Conservation (phyloP, 106 monocot species). For the Acorus gramineus region DNA sequence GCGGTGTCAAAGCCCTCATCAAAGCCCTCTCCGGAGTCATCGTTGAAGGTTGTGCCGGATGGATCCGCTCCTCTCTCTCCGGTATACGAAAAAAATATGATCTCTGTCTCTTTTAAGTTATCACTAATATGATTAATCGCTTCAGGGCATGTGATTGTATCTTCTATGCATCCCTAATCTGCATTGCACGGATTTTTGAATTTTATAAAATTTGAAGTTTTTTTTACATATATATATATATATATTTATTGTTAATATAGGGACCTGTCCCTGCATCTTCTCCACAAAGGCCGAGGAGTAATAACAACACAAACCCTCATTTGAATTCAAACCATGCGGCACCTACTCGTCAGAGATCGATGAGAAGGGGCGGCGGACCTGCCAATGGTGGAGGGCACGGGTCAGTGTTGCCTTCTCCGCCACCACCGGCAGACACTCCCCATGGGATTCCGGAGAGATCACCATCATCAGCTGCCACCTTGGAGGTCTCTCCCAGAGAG, state of each 20-base stretch:
- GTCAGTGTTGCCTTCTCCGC: constrained; percentile 1
- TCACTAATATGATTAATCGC: too few relatives aligned
- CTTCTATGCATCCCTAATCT: too few relatives aligned
- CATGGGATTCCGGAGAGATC: constrained; percentile 2
- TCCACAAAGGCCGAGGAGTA: constrained; percentile 6
- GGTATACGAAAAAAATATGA: not conserved
- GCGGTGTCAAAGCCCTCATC: constrained; percentile 23
- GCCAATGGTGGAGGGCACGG: constrained; percentile 5
- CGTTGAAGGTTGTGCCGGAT: constrained; percentile 17
- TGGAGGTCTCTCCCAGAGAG: constrained; percentile 19
- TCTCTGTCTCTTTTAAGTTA: not conserved
- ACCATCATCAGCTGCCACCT: not conserved
- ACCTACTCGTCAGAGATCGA: constrained; percentile 29
- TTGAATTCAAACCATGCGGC: constrained; percentile 16
- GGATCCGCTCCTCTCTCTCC: constrained; percentile 16
- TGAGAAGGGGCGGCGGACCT: constrained; percentile 9
- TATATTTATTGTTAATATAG: not conserved
- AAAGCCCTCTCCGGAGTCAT: constrained; percentile 31
- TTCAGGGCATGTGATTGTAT: too few relatives aligned
- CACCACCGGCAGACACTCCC: not conserved
- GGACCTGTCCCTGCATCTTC: constrained; percentile 14
- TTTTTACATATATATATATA: too few relatives aligned
- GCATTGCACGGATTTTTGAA: not conserved
- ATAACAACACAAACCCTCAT: constrained; percentile 26
- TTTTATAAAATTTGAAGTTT: not conserved